These are phyloP conservation scores for Stephanodiscus minutulus DNA, from an alignment of 108 stramenopile genomes.

Conservation along the genomic window DNA sequence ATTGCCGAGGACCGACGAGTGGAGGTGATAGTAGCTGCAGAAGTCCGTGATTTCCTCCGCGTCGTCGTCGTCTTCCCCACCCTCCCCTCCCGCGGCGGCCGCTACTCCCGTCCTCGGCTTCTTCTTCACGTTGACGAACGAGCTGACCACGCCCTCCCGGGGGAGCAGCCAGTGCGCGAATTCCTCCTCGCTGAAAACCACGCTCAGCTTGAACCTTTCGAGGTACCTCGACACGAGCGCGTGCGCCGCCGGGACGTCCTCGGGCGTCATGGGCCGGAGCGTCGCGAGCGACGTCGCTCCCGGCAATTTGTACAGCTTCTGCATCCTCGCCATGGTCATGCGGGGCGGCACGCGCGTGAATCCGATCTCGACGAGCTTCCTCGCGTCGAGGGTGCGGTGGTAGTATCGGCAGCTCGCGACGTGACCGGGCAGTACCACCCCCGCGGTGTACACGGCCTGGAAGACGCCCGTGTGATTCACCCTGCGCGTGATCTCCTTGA, in stretches of 20 bases:
- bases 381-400: constrained; percentile 94
- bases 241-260: constrained; percentile 85
- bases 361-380: constrained; percentile 94
- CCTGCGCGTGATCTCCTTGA: constrained; percentile 98
- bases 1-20: constrained; percentile 84
- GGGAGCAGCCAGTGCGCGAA: constrained; percentile 96
- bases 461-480: constrained; percentile 92
- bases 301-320: constrained; percentile 88
- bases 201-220: constrained; percentile 78
- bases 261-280: constrained; percentile 73
- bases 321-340: constrained; percentile 96
- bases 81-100: constrained; percentile 45
- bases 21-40: constrained; percentile 95
- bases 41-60: constrained; percentile 73
- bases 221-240: constrained; percentile 79
- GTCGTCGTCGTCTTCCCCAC: constrained; percentile 38
- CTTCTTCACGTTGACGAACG: constrained; percentile 78
- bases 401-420: constrained; percentile 93
- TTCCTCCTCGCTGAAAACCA: constrained; percentile 87
- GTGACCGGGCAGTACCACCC: constrained; percentile 94
- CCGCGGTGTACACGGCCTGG: constrained; percentile 99
- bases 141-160: constrained; percentile 85
- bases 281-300: constrained; percentile 39
- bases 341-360: constrained; percentile 85
- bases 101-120: constrained; percentile 40